phyloP scores from a whole-genome alignment of 2,329 filamentous ascomycete species.

The Fusarium circinatum region DNA sequence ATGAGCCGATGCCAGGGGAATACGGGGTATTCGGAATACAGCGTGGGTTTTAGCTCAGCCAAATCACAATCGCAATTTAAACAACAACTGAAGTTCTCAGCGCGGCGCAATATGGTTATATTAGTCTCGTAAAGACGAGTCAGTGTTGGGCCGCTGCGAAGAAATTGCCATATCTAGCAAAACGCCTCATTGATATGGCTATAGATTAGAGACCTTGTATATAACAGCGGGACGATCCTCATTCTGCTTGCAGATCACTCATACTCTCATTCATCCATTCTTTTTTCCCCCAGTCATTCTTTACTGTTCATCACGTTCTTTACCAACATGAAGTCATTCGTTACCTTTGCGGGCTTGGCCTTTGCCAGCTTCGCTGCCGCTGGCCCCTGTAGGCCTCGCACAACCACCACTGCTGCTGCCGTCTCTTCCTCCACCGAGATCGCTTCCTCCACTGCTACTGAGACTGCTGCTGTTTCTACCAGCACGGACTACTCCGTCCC shows the following conservation, averaged over 20 bases:
- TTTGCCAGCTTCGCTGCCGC: background rate
- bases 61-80: background rate
- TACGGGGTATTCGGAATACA: background rate
- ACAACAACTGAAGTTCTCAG: background rate
- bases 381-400: background rate
- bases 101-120: background rate
- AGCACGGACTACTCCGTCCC: background rate
- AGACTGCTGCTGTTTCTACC: background rate
- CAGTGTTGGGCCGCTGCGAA: background rate
- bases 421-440: background rate
- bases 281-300: background rate
- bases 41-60: background rate
- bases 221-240: background rate
- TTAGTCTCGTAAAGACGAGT: background rate
- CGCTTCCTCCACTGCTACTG: background rate
- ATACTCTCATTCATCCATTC: background rate
- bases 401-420: background rate
- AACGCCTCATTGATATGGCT: background rate
- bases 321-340: background rate
- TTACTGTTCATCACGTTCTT: background rate
- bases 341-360: conserved; percentile 1
- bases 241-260: background rate
- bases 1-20: background rate
- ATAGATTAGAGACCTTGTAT: background rate
- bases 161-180: background rate